These are phyloP conservation scores for Penicillium daleae DNA, from an alignment of 495 filamentous ascomycete species.

Conservation along the genomic window DNA sequence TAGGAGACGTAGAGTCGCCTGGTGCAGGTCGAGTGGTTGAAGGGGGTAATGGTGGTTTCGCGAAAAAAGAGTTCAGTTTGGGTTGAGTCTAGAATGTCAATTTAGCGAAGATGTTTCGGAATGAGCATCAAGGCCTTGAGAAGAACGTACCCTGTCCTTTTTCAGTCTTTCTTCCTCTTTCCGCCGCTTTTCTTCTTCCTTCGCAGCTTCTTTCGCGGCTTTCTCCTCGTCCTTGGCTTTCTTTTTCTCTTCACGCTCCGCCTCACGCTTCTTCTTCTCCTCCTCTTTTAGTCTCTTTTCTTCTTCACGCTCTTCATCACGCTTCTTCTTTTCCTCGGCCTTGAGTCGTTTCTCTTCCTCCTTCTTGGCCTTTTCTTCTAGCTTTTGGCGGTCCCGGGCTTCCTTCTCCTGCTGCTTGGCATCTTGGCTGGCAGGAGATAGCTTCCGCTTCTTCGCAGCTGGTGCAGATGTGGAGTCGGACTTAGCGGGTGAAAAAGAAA, in stretches of 20 bases:
- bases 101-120: slow-evolving; percentile 16
- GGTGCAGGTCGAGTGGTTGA: slow-evolving; percentile 17
- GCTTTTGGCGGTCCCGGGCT: slow-evolving; percentile 44
- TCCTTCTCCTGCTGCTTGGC: slow-evolving; percentile 50
- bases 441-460: slow-evolving; percentile 55
- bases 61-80: slow-evolving; percentile 65
- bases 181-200: slow-evolving; percentile 60
- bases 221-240: slow-evolving; percentile 68
- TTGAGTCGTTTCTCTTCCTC: slow-evolving; percentile 47
- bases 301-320: slow-evolving; percentile 49
- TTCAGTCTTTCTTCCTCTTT: slow-evolving; percentile 66
- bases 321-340: slow-evolving; percentile 51
- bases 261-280: slow-evolving; percentile 42
- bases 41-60: slow-evolving; percentile 46
- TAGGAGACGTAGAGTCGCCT: slow-evolving; percentile 29
- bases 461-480: slow-evolving; percentile 14
- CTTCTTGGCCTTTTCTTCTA: slow-evolving; percentile 52
- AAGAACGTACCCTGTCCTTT: slow-evolving; percentile 62
- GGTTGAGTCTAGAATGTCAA: slow-evolving; percentile 53
- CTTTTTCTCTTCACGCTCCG: slow-evolving; percentile 51
- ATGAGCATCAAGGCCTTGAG: neutral
- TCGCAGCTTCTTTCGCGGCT: slow-evolving; percentile 53
- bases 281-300: slow-evolving; percentile 45
- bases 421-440: slow-evolving; percentile 57
- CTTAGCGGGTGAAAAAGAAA: slow-evolving; percentile 7